These are phyloP conservation scores for Sphagnum magellanicum DNA, from an alignment of 228 moss, liverwort and hornwort species.

Conservation along the genomic window DNA sequence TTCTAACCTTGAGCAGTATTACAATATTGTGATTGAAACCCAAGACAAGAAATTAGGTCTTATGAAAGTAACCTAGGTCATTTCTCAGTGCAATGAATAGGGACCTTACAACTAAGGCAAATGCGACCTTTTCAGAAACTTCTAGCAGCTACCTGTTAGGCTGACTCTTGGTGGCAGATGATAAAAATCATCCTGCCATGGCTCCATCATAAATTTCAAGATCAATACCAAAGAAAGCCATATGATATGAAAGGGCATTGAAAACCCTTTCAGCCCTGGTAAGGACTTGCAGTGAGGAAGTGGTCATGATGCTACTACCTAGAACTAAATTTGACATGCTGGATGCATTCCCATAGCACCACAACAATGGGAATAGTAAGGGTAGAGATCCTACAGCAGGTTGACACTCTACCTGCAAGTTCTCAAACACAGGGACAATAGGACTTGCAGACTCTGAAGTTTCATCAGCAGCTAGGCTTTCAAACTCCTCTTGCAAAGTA, in stretches of 20 bases:
- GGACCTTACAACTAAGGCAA: too few relatives aligned
- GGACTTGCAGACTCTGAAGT: slow-evolving; percentile 12
- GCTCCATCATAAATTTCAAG: neutral
- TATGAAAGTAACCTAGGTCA: too few relatives aligned
- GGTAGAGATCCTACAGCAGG: neutral
- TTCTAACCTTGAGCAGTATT: too few relatives aligned
- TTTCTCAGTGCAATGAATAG: too few relatives aligned
- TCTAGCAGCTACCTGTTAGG: too few relatives aligned
- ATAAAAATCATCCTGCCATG: too few relatives aligned
- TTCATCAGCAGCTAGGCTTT: slow-evolving; percentile 29
- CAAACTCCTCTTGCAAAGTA: slow-evolving; percentile 54
- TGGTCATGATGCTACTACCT: neutral
- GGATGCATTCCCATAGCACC: neutral
- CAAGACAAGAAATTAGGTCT: too few relatives aligned
- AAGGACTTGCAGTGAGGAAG: too few relatives aligned
- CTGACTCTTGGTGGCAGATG: too few relatives aligned
- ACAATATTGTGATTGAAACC: too few relatives aligned
- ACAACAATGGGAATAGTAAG: neutral
- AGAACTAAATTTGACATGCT: neutral
- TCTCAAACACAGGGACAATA: neutral
- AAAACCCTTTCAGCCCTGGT: too few relatives aligned
- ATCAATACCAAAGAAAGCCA: neutral
- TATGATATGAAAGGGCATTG: neutral
- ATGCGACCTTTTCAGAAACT: too few relatives aligned
- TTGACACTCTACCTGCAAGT: slow-evolving; percentile 17